phyloP scores from a whole-genome alignment of 2,329 filamentous ascomycete genomes.

The Septoria petroselini region DNA sequence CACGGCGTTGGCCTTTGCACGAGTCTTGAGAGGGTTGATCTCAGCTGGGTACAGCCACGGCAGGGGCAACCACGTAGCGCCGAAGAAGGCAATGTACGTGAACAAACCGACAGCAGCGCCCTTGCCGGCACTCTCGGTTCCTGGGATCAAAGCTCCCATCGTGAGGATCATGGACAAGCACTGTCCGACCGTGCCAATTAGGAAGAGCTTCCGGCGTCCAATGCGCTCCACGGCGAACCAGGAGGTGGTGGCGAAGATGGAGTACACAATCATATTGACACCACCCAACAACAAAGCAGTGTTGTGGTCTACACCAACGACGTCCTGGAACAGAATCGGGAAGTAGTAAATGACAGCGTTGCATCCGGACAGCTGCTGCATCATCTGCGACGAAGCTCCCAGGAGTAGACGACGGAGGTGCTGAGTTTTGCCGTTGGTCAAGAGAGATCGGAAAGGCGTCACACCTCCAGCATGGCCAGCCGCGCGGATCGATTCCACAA shows the following conservation, averaged over 20 bases:
- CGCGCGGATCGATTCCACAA: slow-evolving; percentile 20
- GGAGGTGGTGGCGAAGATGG: slow-evolving; percentile 56
- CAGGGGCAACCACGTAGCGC: slow-evolving; percentile 49
- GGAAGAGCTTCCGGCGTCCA: slow-evolving; percentile 47
- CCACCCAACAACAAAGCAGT: slow-evolving; percentile 46
- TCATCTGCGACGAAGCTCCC: slow-evolving; percentile 57
- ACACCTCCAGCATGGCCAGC: slow-evolving; percentile 38
- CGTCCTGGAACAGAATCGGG: slow-evolving; percentile 44
- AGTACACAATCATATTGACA: slow-evolving; percentile 55
- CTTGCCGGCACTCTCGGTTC: slow-evolving; percentile 39
- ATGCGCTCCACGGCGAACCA: slow-evolving; percentile 65
- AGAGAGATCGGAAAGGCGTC: slow-evolving; percentile 51
- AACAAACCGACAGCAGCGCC: slow-evolving; percentile 62
- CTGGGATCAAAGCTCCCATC: slow-evolving; percentile 44
- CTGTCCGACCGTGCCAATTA: slow-evolving; percentile 50
- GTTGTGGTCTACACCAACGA: slow-evolving; percentile 49
- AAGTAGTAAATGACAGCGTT: slow-evolving; percentile 48
- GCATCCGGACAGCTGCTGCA: slow-evolving; percentile 60
- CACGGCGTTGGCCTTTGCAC: slow-evolving; percentile 54
- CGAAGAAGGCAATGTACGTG: slow-evolving; percentile 67
- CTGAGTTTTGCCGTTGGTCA: slow-evolving; percentile 62
- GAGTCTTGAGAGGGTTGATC: slow-evolving; percentile 48
- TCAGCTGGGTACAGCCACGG: slow-evolving; percentile 37
- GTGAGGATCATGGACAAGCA: slow-evolving; percentile 53
- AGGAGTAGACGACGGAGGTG: slow-evolving; percentile 64